Base-by-base conservation (phyloP, 495 filamentous ascomycete species). In the Aspergillus leporis region DNA sequence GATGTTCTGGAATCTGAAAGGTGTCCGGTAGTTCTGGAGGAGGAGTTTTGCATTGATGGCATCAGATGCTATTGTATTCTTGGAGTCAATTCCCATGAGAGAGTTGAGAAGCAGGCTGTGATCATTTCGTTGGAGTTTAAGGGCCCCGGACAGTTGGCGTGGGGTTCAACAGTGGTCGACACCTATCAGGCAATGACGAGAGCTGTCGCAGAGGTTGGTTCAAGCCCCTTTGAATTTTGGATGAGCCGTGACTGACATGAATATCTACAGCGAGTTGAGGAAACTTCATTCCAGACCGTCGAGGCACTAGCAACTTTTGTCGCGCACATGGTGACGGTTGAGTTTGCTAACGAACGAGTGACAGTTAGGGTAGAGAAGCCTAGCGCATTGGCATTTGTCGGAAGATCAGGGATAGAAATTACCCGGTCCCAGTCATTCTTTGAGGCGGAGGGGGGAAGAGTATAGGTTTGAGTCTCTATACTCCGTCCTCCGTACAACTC, bases 281-380 rank as follows among this genome's bases (percentile, higher is more conserved):
- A 67, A 25, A 83, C 81, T 16, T 65, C 73, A 3, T 86, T 83
- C 69, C 75, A 81, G 61, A 84, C 81, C 4, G 79, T 86, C 2
- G 83, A 86, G 64, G 77, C 82, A 1, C 64, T 85, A 53, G 83
- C 82, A 10, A 82, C 81, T 12, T 76, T 76, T 13, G 67, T 86
- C 48, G 81, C 81, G 30, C 77, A 73, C 43, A 81, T 78, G 60
- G 77, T 74, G 50, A 82, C 80, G 16, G 71, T 83, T 47, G 74
- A 79, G 25, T 84, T 79, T 62, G 76, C 74, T 8, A 76, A 84
- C 57, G 70, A 78, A 47, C 69, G 76, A 46, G 78, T 84, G 19
- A 84, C 80, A 0, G 83, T 84, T 1, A 62, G 60, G 54, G 76
- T 82, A n/a, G 76, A 85, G 60, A 85, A 86, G 66, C 82, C 83